Percentiles rank a stretch among this genome's conserved stretches.
Evolutionary conservation across 1,284 basidiomycete species (phyloP).

Genomic region (Hemileccinum hortonii): DNA sequence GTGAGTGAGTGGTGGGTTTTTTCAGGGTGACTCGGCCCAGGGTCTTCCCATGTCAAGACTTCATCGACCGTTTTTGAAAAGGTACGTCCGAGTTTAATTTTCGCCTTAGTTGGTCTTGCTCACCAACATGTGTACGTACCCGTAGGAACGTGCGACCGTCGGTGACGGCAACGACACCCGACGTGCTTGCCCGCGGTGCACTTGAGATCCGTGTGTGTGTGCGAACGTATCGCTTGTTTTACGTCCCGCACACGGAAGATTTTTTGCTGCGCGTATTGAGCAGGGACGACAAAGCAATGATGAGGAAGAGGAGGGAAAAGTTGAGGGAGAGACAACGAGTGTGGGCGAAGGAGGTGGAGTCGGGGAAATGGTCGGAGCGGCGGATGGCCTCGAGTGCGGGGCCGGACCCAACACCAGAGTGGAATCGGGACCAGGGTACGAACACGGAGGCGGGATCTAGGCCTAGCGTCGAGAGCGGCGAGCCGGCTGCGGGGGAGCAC

Average conservation of each 20-base stretch:
- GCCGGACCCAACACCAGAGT: neutral
- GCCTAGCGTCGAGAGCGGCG: neutral
- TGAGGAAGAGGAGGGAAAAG: conserved; percentile 1
- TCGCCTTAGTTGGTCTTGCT: neutral
- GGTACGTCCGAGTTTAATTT: conserved; percentile 45
- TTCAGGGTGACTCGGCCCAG: conserved; percentile 53
- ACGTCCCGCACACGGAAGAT: conserved; percentile 73
- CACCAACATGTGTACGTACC: neutral
- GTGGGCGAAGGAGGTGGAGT: conserved; percentile 19
- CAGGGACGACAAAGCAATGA: conserved; percentile 9
- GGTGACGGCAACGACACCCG: conserved; percentile 38
- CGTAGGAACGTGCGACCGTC: conserved; percentile 45
- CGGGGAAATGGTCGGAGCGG: conserved; percentile 16
- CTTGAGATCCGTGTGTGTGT: conserved; percentile 83
- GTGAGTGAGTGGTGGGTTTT: neutral
- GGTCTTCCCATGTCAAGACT: conserved; percentile 53
- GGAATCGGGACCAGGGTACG: neutral
- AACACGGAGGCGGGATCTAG: neutral
- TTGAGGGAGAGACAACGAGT: conserved; percentile 9
- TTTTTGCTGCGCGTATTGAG: conserved; percentile 44
- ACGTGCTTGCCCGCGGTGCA: conserved; percentile 53
- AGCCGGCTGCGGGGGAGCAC: neutral
- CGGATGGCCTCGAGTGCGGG: neutral
- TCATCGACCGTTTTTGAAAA: conserved; percentile 71
- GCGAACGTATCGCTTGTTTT: conserved; percentile 84